A percentile compares a stretch with the other conserved stretches of the same genome.
These are phyloP conservation scores for Colletotrichum sp. DNA, from an alignment of 2,329 filamentous ascomycete species.

Conservation along the genomic window DNA sequence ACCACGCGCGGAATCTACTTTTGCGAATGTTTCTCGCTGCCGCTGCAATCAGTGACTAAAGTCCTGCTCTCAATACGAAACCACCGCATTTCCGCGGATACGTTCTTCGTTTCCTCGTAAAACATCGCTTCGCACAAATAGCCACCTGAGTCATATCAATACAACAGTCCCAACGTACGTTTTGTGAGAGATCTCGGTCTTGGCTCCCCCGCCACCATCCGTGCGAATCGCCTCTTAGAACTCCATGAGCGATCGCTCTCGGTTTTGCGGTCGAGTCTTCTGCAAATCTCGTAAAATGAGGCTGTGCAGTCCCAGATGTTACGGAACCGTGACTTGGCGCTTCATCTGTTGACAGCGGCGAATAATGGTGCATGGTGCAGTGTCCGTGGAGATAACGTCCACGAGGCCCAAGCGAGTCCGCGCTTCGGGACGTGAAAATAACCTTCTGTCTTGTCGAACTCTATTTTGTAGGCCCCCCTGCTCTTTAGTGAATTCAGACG, in stretches of 20 bases:
- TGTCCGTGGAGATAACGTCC: background rate
- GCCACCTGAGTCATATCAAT: too few relatives aligned
- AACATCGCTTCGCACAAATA: background rate
- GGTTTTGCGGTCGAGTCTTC: background rate
- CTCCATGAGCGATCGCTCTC: background rate
- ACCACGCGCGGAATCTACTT: background rate
- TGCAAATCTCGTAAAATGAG: background rate
- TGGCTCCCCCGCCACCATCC: background rate
- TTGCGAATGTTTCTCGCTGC: background rate
- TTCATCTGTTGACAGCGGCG: background rate
- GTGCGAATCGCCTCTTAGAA: background rate
- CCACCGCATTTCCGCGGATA: background rate
- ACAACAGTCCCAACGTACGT: background rate
- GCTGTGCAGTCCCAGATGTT: background rate
- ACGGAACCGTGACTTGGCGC: slow-evolving; percentile 5
- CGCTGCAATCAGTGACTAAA: background rate
- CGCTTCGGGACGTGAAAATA: background rate
- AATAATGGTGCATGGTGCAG: background rate
- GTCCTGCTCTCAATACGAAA: background rate
- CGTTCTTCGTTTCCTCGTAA: background rate
- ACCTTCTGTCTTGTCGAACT: background rate
- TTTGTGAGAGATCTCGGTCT: background rate
- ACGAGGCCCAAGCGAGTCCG: background rate
- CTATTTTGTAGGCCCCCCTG: background rate
- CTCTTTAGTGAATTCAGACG: background rate